Percentiles rank a stretch among this genome's conserved stretches.
These are phyloP conservation scores for Phytophthora pseudosyringae DNA, from an alignment of 352 stramenopile genomes.

Conservation along the genomic window DNA sequence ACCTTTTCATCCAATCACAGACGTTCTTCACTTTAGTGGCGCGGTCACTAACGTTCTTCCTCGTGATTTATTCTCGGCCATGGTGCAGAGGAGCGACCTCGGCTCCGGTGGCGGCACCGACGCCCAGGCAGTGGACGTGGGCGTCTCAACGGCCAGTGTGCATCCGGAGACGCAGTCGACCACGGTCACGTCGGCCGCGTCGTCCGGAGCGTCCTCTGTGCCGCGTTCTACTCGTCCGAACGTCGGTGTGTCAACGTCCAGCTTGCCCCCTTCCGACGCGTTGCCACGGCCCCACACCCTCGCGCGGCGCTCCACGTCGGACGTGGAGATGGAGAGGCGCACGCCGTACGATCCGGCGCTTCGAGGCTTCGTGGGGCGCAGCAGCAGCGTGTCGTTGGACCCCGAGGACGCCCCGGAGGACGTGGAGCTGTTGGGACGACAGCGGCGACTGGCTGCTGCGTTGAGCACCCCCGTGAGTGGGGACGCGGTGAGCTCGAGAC, in stretches of 20 bases:
- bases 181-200: background rate
- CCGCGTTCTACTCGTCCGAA: conserved; percentile 1
- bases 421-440: conserved; percentile 13
- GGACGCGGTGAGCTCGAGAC: conserved; percentile 36
- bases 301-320: conserved; percentile 13
- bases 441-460: conserved; percentile 17
- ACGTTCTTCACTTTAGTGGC: background rate
- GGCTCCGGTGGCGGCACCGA: background rate
- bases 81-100: conserved; percentile 22
- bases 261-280: conserved; percentile 3
- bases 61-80: background rate
- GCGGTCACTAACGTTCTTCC: background rate
- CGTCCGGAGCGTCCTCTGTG: conserved; percentile 9
- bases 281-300: conserved; percentile 26
- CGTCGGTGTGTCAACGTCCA: background rate
- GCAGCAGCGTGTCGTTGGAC: conserved; percentile 26
- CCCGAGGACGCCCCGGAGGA: conserved; percentile 18
- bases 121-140: conserved; percentile 6
- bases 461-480: conserved; percentile 35
- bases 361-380: conserved; percentile 11
- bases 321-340: conserved; percentile 12
- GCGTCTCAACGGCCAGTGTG: background rate
- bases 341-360: conserved; percentile 7
- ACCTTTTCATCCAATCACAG: conserved; percentile 1
- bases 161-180: background rate